phyloP scores from a whole-genome alignment of 2,329 filamentous ascomycete species.

The Aspergillus persii region DNA sequence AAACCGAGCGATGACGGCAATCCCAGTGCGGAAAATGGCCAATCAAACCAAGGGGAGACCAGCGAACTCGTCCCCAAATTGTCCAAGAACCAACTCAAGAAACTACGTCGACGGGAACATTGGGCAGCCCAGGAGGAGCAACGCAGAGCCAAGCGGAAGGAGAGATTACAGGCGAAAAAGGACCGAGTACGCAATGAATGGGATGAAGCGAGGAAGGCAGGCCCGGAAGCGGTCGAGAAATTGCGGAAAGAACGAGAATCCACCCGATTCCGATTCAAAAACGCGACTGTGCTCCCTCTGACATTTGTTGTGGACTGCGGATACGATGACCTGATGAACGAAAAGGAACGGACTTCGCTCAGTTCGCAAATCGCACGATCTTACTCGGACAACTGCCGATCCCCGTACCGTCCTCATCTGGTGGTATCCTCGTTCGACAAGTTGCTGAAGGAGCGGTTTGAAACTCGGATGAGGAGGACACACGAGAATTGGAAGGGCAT shows the following conservation, averaged over 20 bases:
- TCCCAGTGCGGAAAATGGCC: background rate
- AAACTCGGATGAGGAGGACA: constrained; percentile 67
- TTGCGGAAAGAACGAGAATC: constrained; percentile 26
- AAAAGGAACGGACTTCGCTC: constrained; percentile 80
- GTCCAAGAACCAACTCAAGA: constrained; percentile 86
- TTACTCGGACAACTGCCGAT: constrained; percentile 81
- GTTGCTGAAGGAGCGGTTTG: constrained; percentile 75
- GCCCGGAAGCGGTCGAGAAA: constrained; percentile 24
- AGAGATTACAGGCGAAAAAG: constrained; percentile 54
- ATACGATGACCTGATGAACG: constrained; percentile 86
- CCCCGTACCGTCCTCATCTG: constrained; percentile 67
- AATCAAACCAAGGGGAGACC: background rate
- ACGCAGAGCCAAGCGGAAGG: constrained; percentile 58
- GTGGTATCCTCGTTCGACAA: constrained; percentile 73
- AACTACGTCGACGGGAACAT: constrained; percentile 65
- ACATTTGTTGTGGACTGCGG: constrained; percentile 85
- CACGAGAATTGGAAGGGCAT: constrained; percentile 79
- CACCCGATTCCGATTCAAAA: constrained; percentile 26
- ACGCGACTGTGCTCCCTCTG: constrained; percentile 64
- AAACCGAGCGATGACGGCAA: constrained; percentile 7
- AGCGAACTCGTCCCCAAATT: constrained; percentile 40
- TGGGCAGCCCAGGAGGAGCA: constrained; percentile 71
- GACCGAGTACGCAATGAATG: constrained; percentile 46
- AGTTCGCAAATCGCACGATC: constrained; percentile 78
- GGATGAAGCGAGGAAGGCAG: constrained; percentile 34